phyloP scores from a whole-genome alignment of 164 flowering plant species.

The Warburgia ugandensis region DNA sequence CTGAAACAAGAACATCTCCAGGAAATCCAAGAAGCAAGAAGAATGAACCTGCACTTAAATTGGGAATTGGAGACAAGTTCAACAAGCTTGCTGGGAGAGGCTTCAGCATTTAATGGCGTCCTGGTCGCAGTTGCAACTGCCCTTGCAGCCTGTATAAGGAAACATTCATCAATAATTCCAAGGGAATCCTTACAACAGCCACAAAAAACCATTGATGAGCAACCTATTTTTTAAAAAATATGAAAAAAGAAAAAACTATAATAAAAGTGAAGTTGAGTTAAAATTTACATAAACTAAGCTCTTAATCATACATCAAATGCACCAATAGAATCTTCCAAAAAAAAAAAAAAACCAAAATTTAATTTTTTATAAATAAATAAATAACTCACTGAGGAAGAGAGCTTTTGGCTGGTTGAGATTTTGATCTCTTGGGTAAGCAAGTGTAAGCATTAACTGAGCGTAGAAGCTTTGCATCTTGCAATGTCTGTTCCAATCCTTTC shows the following conservation, averaged over 20 bases:
- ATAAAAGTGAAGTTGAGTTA: background rate
- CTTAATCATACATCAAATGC: too few relatives aligned
- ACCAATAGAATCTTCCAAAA: too few relatives aligned
- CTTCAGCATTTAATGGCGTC: constrained; percentile 70
- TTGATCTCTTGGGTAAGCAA: constrained; percentile 77
- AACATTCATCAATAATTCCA: background rate
- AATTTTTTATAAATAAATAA: too few relatives aligned
- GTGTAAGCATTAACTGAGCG: constrained; percentile 59
- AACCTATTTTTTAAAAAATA: too few relatives aligned
- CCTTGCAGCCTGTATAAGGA: constrained; percentile 51
- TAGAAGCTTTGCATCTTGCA: constrained; percentile 60
- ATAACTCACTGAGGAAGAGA: background rate
- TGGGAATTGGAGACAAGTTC: constrained; percentile 55
- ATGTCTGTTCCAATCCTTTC: constrained; percentile 44
- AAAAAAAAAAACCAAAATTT: too few relatives aligned
- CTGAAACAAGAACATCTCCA: constrained; percentile 20
- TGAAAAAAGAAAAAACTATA: too few relatives aligned
- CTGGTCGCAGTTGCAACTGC: constrained; percentile 84
- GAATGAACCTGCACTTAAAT: background rate
- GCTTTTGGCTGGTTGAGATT: constrained; percentile 53
- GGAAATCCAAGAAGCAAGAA: background rate
- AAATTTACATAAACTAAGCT: background rate
- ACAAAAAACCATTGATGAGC: too few relatives aligned
- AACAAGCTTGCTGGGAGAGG: constrained; percentile 57
- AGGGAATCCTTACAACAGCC: too few relatives aligned